Evolutionary conservation across 306 rosid genomes (phyloP).

Genomic region (Herpetospermum pedunculosum): DNA sequence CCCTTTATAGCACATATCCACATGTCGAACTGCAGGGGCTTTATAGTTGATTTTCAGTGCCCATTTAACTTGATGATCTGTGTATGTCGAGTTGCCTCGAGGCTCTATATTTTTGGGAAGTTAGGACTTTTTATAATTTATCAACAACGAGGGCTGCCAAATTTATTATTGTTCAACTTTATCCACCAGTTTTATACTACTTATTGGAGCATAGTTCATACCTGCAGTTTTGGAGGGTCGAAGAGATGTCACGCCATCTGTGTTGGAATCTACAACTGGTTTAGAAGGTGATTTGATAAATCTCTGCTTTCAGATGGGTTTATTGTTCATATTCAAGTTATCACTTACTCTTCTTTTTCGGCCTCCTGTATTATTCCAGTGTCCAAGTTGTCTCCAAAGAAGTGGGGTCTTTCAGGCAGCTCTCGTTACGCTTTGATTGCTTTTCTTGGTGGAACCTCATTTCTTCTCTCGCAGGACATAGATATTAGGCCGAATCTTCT

Average conservation of each 20-base stretch:
- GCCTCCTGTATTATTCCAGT: constrained; percentile 28
- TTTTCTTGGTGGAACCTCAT: constrained; percentile 68
- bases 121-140: background rate
- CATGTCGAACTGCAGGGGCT: background rate
- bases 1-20: background rate
- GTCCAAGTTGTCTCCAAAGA: constrained; percentile 76
- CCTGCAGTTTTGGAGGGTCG: constrained; percentile 75
- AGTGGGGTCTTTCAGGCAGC: constrained; percentile 85
- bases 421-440: constrained; percentile 46
- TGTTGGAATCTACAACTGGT: constrained; percentile 75
- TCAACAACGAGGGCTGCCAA: background rate
- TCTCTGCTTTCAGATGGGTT: background rate
- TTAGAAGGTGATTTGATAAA: constrained; percentile 51
- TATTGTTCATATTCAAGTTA: background rate
- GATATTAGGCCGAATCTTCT: constrained; percentile 85
- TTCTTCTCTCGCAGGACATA: constrained; percentile 65
- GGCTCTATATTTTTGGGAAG: background rate
- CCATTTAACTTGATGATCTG: background rate
- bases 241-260: constrained; percentile 65
- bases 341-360: background rate
- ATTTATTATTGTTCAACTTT: background rate
- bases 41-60: background rate
- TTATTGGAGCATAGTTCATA: background rate
- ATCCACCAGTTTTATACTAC: background rate
- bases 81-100: background rate